phyloP scores from a whole-genome alignment of 768 basidiomycete species.

The Tricholoma flavovirens region DNA sequence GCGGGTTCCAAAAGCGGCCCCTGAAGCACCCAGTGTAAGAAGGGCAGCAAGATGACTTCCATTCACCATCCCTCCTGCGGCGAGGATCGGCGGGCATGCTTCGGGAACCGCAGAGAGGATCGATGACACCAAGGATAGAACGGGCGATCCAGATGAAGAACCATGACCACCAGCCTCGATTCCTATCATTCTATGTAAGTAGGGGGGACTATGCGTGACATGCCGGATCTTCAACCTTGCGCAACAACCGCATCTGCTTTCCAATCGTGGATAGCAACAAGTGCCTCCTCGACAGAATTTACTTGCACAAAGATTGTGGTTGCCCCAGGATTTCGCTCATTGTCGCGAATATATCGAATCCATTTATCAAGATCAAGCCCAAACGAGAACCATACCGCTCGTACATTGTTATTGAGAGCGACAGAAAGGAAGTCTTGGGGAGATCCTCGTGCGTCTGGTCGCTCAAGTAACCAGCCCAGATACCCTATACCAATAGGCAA shows the following conservation, averaged over 20 bases:
- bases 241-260: conserved; percentile 70
- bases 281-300: conserved; percentile 54
- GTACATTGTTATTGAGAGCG: conserved; percentile 50
- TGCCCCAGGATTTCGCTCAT: conserved; percentile 36
- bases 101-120: conserved; percentile 40
- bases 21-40: conserved; percentile 63
- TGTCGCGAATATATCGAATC: conserved; percentile 55
- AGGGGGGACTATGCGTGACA: conserved; percentile 1
- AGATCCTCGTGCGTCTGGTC: conserved; percentile 25
- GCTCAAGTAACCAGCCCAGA: conserved; percentile 65
- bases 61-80: conserved; percentile 67
- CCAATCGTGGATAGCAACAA: conserved; percentile 57
- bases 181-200: conserved; percentile 34
- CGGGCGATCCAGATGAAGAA: conserved; percentile 45
- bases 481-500: conserved; percentile 71
- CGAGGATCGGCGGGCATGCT: conserved; percentile 51
- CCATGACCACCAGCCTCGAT: conserved; percentile 82
- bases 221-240: conserved; percentile 51
- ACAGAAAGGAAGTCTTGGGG: conserved; percentile 39
- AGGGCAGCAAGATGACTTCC: conserved; percentile 62
- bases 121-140: conserved; percentile 53
- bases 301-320: conserved; percentile 64
- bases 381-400: conserved; percentile 73
- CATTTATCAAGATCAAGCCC: conserved; percentile 53
- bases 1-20: conserved; percentile 68